Percentiles rank a stretch among this genome's conserved stretches.
phyloP scores from a whole-genome alignment of 179 eudicot species.

The Sideroxylon spinosum region DNA sequence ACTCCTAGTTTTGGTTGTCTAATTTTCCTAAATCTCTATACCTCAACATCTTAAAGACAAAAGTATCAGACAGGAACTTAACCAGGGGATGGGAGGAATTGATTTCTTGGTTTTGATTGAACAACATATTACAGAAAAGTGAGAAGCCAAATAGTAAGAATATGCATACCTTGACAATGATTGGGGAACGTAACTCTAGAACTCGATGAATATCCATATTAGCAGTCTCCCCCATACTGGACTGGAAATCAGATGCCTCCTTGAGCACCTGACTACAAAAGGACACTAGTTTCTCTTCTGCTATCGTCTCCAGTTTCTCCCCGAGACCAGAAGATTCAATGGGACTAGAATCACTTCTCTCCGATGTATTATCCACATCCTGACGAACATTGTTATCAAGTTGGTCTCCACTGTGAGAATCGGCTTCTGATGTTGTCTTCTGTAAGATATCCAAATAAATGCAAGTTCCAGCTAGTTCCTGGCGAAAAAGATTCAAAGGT shows the following conservation, averaged over 20 bases:
- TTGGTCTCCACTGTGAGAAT: slow-evolving; percentile 27
- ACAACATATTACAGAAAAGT: not conserved
- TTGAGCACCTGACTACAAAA: slow-evolving; percentile 82
- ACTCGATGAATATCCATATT: slow-evolving; percentile 91
- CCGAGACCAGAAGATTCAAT: slow-evolving; percentile 24
- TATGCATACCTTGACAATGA: slow-evolving; percentile 71
- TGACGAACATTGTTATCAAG: slow-evolving; percentile 18
- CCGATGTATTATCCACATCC: slow-evolving; percentile 18
- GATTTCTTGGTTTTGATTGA: not conserved
- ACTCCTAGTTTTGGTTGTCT: no score
- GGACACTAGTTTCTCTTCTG: slow-evolving; percentile 86
- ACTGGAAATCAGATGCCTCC: slow-evolving; percentile 93
- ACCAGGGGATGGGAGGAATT: no score
- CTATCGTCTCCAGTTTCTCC: slow-evolving; percentile 55
- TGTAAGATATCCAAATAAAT: slow-evolving; percentile 87
- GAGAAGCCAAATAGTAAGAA: not conserved
- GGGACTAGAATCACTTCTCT: slow-evolving; percentile 17
- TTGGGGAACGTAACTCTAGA: slow-evolving; percentile 86
- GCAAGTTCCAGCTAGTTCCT: slow-evolving; percentile 86
- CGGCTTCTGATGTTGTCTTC: slow-evolving; percentile 58
- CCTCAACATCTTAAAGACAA: no score
- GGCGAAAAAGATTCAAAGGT: slow-evolving; percentile 91
- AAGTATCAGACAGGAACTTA: no score
- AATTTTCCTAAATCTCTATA: no score
- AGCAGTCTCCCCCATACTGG: slow-evolving; percentile 58